These are phyloP conservation scores for Lineolata rhizophorae DNA, from an alignment of 495 filamentous ascomycete genomes.

Conservation along the genomic window DNA sequence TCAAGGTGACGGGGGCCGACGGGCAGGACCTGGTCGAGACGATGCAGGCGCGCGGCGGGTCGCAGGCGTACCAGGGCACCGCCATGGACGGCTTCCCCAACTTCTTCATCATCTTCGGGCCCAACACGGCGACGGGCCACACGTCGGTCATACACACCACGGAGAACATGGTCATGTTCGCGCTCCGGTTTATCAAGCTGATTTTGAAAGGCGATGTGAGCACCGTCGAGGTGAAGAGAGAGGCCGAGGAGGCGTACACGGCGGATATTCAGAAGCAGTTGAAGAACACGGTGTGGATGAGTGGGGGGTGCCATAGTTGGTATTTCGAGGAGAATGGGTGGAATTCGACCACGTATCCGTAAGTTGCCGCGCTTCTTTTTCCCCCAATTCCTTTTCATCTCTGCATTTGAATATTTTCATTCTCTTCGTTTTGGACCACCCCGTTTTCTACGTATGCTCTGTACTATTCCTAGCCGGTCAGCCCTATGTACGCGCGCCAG, in stretches of 20 bases:
- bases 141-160: constrained; percentile 34
- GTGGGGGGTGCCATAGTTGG: constrained; percentile 33
- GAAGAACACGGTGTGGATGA: constrained; percentile 30
- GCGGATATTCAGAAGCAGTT: constrained; percentile 27
- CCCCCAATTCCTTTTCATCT: too few relatives aligned
- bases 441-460: constrained; percentile 5
- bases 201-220: constrained; percentile 23
- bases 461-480: constrained; percentile 7
- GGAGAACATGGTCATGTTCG: constrained; percentile 35
- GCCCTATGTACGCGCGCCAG: too few relatives aligned
- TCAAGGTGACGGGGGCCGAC: constrained; percentile 23
- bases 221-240: constrained; percentile 25
- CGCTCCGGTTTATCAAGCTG: constrained; percentile 27
- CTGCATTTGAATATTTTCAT: not conserved
- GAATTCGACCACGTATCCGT: constrained; percentile 40
- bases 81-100: constrained; percentile 47
- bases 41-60: constrained; percentile 30
- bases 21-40: constrained; percentile 28
- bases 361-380: too few relatives aligned
- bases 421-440: constrained; percentile 1
- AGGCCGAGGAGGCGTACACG: constrained; percentile 32
- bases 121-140: constrained; percentile 44
- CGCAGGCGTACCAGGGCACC: constrained; percentile 40
- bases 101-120: constrained; percentile 45
- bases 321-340: constrained; percentile 32